Evolutionary conservation across 75 land plant species (phyloP).

Genomic region (Picea sitchensis): DNA sequence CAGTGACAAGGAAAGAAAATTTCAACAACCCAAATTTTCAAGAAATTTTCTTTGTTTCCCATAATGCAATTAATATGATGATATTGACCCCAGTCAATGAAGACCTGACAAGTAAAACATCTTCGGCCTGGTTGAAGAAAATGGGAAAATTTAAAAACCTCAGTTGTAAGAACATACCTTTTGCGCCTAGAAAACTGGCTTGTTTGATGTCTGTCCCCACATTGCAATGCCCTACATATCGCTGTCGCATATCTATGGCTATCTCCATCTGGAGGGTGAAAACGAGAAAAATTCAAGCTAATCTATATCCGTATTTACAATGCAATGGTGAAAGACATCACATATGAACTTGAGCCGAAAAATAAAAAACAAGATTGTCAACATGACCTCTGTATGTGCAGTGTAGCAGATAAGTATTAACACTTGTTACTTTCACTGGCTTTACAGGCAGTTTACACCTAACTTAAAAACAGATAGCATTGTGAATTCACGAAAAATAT

Average conservation of each 20-base stretch:
- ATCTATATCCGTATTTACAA: background rate
- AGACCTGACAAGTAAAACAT: background rate
- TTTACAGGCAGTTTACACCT: background rate
- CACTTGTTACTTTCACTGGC: background rate
- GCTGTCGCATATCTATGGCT: conserved; percentile 90
- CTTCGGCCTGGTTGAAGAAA: no score
- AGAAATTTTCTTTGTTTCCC: background rate
- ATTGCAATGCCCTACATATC: conserved; percentile 98
- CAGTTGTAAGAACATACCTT: conserved; percentile 37
- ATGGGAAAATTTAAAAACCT: no score
- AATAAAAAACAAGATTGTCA: background rate
- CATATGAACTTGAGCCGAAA: conserved; percentile 6
- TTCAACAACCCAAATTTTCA: no score
- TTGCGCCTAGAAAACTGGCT: conserved; percentile 92
- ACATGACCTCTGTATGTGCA: background rate
- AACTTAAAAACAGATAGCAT: background rate
- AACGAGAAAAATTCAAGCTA: conserved; percentile 3
- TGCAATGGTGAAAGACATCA: background rate
- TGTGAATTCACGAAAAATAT: background rate
- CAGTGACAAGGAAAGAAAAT: no score
- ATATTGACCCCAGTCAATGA: background rate
- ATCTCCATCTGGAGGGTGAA: conserved; percentile 54
- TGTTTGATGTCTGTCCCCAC: conserved; percentile 98
- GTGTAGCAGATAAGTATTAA: background rate
- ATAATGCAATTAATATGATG: background rate